phyloP scores from a whole-genome alignment of 108 stramenopile genomes.

The Fistulifera pelliculosa region DNA sequence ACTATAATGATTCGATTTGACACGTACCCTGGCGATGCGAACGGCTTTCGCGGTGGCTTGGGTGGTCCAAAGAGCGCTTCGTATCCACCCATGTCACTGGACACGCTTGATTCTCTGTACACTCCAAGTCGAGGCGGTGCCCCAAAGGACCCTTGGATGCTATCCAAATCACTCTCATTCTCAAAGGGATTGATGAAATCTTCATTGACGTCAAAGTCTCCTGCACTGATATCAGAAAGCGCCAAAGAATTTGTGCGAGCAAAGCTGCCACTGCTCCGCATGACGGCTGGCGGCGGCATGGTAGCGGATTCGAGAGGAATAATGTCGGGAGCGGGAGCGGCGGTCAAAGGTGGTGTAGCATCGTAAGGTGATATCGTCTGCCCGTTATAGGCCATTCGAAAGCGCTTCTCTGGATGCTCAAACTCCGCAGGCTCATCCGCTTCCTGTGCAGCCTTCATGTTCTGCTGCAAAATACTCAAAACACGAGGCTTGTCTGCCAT shows the following conservation, averaged over 20 bases:
- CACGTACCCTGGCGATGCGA: not conserved
- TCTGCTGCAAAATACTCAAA: not conserved
- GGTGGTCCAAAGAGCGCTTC: not conserved
- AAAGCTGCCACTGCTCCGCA: constrained; percentile 1
- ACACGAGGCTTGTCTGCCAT: no score
- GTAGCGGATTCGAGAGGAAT: constrained; percentile 3
- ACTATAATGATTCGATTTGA: no score
- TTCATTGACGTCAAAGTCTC: constrained; percentile 2
- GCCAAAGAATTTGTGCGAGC: constrained; percentile 24
- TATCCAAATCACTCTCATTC: constrained; percentile 15
- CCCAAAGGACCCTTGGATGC: not conserved
- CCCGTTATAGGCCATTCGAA: constrained; percentile 7
- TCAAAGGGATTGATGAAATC: constrained; percentile 55
- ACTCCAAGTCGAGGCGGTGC: not conserved
- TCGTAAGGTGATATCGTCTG: not conserved
- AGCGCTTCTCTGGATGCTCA: constrained; percentile 1
- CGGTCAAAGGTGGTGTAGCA: constrained; percentile 27
- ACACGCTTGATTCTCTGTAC: not conserved
- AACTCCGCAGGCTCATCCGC: not conserved
- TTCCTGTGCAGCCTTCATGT: not conserved
- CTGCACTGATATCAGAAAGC: constrained; percentile 20
- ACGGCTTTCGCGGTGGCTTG: constrained; percentile 5
- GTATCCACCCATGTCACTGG: not conserved
- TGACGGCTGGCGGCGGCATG: not conserved
- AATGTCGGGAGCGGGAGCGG: constrained; percentile 4